Percentiles rank a stretch among this genome's conserved stretches.
Evolutionary conservation across 2,329 filamentous ascomycete species (phyloP).

Genomic region (Pyrenochaeta sp.): DNA sequence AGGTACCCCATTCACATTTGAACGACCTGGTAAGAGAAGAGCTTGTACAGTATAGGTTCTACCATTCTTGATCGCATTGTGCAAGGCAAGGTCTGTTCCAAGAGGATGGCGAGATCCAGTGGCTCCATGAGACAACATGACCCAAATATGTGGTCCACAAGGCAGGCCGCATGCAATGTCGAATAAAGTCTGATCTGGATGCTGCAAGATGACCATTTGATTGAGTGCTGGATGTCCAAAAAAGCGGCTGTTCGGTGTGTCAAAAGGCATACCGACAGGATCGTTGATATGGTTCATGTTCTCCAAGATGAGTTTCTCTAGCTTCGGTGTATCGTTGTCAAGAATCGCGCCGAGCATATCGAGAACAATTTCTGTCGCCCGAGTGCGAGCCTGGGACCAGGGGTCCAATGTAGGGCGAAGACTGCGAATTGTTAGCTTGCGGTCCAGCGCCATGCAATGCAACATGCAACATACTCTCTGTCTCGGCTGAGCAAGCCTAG

Average conservation of each 20-base stretch:
- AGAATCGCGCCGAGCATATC: slow-evolving; percentile 39
- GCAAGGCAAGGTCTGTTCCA: slow-evolving; percentile 41
- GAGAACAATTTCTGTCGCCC: slow-evolving; percentile 25
- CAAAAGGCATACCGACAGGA: slow-evolving; percentile 40
- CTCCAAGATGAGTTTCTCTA: slow-evolving; percentile 35
- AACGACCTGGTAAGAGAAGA: slow-evolving; percentile 29
- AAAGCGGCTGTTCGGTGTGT: slow-evolving; percentile 27
- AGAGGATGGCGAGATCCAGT: slow-evolving; percentile 40
- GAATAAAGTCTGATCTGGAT: slow-evolving; percentile 38
- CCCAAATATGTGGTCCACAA: slow-evolving; percentile 32
- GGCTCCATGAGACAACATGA: slow-evolving; percentile 35
- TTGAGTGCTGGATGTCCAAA: slow-evolving; percentile 34
- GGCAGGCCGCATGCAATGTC: slow-evolving; percentile 44
- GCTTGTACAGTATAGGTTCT: slow-evolving; percentile 37
- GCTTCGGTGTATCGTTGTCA: slow-evolving; percentile 28
- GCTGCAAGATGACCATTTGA: slow-evolving; percentile 38
- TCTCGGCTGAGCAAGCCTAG: slow-evolving; percentile 15
- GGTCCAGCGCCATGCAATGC: neutral
- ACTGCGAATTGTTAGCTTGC: slow-evolving; percentile 11
- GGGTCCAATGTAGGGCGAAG: slow-evolving; percentile 17
- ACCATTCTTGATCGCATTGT: slow-evolving; percentile 47
- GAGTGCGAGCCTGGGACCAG: slow-evolving; percentile 19
- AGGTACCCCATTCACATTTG: slow-evolving; percentile 35
- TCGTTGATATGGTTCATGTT: slow-evolving; percentile 37
- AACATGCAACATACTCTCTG: slow-evolving; percentile 15